These are phyloP conservation scores for Lepidium campestre DNA, from an alignment of 441 rosid genomes.

Conservation along the genomic window DNA sequence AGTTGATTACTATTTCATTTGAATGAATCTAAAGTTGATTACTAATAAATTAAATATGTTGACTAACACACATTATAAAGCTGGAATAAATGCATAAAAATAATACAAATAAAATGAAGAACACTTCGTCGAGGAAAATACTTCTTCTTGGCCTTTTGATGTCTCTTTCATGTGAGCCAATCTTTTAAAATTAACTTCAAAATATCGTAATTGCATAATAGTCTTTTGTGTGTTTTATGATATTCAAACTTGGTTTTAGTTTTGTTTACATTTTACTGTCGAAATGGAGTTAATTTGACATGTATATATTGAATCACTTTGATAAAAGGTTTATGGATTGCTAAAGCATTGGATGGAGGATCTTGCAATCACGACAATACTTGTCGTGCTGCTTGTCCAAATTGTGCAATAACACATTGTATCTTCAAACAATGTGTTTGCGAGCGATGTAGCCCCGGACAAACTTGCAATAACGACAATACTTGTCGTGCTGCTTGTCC, in stretches of 20 bases:
- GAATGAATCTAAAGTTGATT: neutral
- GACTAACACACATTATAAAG: neutral
- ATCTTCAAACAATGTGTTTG: constrained; percentile 12
- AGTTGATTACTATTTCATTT: neutral
- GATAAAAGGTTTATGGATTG: neutral
- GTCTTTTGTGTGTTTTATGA: too few species aligned
- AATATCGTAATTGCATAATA: neutral
- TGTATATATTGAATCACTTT: neutral
- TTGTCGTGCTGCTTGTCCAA: neutral
- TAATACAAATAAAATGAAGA: neutral
- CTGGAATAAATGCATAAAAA: neutral
- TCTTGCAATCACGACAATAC: neutral
- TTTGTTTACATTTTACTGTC: too few species aligned
- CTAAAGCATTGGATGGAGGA: constrained; percentile 4
- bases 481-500: neutral
- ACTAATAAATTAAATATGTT: neutral
- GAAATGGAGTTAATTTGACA: too few species aligned
- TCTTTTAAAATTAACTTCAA: neutral
- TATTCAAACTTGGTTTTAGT: too few species aligned
- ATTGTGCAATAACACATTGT: neutral
- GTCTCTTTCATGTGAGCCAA: constrained; percentile 8
- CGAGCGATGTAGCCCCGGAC: neutral
- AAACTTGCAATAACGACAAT: neutral
- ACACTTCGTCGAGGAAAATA: constrained; percentile 1
- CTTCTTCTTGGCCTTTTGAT: constrained; percentile 2